These are phyloP conservation scores for Diplogelasinospora grovesii DNA, from an alignment of 495 filamentous ascomycete genomes.

Conservation along the genomic window DNA sequence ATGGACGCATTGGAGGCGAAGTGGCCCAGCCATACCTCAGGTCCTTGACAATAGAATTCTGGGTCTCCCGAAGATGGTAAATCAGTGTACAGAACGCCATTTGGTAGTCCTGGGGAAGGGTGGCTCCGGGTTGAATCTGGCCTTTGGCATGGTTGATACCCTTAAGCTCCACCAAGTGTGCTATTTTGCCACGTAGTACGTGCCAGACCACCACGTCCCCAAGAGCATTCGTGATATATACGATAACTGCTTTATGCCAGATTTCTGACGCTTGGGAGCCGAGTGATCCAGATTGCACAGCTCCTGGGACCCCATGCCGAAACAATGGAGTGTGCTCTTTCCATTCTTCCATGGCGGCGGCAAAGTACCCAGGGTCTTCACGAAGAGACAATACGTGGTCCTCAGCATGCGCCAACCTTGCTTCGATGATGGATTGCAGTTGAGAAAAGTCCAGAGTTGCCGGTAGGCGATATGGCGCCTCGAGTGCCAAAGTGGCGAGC, in stretches of 20 bases:
- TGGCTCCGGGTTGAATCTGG: too few relatives aligned
- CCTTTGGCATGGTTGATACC: slow-evolving; percentile 23
- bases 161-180: slow-evolving; percentile 15
- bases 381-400: slow-evolving; percentile 46
- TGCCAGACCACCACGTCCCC: slow-evolving; percentile 7
- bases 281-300: slow-evolving; percentile 19
- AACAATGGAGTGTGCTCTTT: too few relatives aligned
- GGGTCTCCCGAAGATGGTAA: too few relatives aligned
- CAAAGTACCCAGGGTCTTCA: slow-evolving; percentile 52
- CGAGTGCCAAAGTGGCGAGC: slow-evolving; percentile 26
- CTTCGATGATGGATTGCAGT: slow-evolving; percentile 32
- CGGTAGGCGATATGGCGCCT: slow-evolving; percentile 43
- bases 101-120: too few relatives aligned
- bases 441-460: slow-evolving; percentile 32
- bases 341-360: slow-evolving; percentile 21
- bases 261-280: slow-evolving; percentile 17
- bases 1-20: slow-evolving; percentile 30
- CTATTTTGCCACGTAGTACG: slow-evolving; percentile 4
- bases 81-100: too few relatives aligned
- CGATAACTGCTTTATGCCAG: slow-evolving; percentile 1
- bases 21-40: too few relatives aligned
- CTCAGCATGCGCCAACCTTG: slow-evolving; percentile 31
- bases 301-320: too few relatives aligned
- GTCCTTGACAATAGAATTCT: neutral
- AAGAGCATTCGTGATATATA: slow-evolving; percentile 13